These are phyloP conservation scores for Dictyostelium brefeldianum DNA, from an alignment of 78 protist genomes.

Conservation along the genomic window DNA sequence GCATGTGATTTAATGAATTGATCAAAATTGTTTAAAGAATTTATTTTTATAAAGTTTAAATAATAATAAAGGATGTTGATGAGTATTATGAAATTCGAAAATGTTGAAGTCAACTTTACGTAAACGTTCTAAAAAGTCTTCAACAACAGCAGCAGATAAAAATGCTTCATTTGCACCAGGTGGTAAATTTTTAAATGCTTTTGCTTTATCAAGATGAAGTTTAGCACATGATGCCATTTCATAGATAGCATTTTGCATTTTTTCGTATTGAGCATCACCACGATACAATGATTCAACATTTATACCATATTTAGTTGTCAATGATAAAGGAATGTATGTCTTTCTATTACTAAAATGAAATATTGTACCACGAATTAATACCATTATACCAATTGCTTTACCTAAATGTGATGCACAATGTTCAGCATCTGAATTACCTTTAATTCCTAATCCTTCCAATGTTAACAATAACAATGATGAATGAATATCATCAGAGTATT, in stretches of 20 bases:
- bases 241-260: constrained; percentile 51
- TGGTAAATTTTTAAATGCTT: constrained; percentile 22
- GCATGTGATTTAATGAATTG: not conserved
- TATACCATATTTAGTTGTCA: constrained; percentile 72
- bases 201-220: constrained; percentile 54
- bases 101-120: constrained; percentile 43
- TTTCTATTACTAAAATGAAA: constrained; percentile 31
- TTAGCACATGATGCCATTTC: constrained; percentile 72
- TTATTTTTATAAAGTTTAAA: constrained; percentile 59
- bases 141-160: constrained; percentile 16
- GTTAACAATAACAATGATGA: constrained; percentile 40
- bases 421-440: constrained; percentile 43
- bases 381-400: constrained; percentile 58
- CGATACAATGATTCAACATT: constrained; percentile 32
- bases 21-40: constrained; percentile 56
- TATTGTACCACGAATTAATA: constrained; percentile 58
- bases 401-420: constrained; percentile 75
- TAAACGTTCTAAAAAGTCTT: constrained; percentile 46
- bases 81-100: not conserved
- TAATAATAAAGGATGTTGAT: constrained; percentile 16
- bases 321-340: constrained; percentile 49
- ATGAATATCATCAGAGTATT: constrained; percentile 58
- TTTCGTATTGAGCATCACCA: constrained; percentile 22
- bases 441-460: constrained; percentile 41
- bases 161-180: constrained; percentile 41